Evolutionary conservation across 345 rosid species (phyloP).

Genomic region (Combretum micranthum): DNA sequence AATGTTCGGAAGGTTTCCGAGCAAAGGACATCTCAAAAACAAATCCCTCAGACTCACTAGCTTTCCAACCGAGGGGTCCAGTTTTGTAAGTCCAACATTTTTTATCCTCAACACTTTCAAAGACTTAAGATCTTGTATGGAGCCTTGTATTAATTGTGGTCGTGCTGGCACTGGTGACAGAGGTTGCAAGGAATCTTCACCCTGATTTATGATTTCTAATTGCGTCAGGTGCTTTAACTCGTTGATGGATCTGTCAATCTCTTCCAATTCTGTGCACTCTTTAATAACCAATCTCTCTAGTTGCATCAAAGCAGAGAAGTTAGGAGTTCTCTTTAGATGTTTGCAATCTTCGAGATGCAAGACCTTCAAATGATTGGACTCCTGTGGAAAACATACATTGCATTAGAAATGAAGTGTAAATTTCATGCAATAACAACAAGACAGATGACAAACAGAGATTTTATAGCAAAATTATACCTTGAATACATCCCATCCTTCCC

Average conservation of each 20-base stretch:
- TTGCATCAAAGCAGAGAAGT: not conserved
- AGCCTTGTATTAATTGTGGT: no score
- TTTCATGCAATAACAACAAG: not conserved
- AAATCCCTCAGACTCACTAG: no score
- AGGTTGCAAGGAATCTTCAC: rapidly evolving
- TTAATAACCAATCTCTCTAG: not conserved
- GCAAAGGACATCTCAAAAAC: not conserved
- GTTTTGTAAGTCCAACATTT: not conserved
- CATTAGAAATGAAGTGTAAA: no score
- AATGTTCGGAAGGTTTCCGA: not conserved
- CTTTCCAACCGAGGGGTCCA: not conserved
- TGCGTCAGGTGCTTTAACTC: not conserved
- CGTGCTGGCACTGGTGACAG: no score
- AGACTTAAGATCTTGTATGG: no score
- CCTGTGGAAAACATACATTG: no score
- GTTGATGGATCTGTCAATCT: not conserved
- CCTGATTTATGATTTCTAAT: not conserved
- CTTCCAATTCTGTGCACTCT: not conserved
- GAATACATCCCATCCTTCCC: not conserved
- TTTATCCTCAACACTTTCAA: not conserved
- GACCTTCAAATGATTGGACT: not conserved
- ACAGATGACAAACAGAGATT: not conserved
- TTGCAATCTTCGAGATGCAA: not conserved
- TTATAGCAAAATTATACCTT: not conserved
- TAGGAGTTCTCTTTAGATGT: not conserved